These are phyloP conservation scores for Penicillium sp. DNA, from an alignment of 2,329 filamentous ascomycete genomes.

Conservation along the genomic window DNA sequence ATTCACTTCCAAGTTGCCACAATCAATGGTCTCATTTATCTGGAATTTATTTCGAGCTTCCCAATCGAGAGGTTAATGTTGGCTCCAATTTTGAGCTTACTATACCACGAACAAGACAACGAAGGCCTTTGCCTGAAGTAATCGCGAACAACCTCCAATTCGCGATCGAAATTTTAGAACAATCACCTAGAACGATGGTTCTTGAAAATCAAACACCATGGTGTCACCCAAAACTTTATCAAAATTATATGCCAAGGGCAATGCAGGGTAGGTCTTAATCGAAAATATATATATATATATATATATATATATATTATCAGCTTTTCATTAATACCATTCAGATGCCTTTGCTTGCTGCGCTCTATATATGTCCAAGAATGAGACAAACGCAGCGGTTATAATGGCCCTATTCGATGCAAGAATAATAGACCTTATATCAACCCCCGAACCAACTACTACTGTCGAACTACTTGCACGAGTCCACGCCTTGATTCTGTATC, in stretches of 20 bases:
- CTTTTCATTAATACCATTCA: conserved; percentile 19
- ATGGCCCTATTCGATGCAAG: conserved; percentile 50
- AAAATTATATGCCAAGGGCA: conserved; percentile 51
- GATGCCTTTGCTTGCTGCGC: conserved; percentile 57
- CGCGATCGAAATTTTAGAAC: conserved; percentile 48
- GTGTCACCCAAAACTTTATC: conserved; percentile 54
- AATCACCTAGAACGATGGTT: conserved; percentile 49
- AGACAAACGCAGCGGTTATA: conserved; percentile 50
- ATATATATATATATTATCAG: background rate
- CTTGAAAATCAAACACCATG: conserved; percentile 53
- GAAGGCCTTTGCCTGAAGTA: conserved; percentile 18
- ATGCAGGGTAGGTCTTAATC: conserved; percentile 53
- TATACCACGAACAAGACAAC: conserved; percentile 4
- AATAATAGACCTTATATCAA: conserved; percentile 44
- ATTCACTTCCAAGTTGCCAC: background rate
- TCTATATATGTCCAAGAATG: conserved; percentile 53
- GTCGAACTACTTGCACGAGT: conserved; percentile 44
- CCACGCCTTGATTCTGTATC: conserved; percentile 53
- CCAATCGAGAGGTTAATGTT: background rate
- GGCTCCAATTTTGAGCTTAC: conserved; percentile 4
- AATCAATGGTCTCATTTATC: background rate
- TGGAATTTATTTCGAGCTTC: background rate
- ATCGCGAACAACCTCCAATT: conserved; percentile 30
- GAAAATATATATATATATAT: too few species aligned
- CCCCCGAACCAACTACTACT: conserved; percentile 24